Base-by-base conservation (phyloP, 805 yeast species). In the Saccharomyces jurei region DNA sequence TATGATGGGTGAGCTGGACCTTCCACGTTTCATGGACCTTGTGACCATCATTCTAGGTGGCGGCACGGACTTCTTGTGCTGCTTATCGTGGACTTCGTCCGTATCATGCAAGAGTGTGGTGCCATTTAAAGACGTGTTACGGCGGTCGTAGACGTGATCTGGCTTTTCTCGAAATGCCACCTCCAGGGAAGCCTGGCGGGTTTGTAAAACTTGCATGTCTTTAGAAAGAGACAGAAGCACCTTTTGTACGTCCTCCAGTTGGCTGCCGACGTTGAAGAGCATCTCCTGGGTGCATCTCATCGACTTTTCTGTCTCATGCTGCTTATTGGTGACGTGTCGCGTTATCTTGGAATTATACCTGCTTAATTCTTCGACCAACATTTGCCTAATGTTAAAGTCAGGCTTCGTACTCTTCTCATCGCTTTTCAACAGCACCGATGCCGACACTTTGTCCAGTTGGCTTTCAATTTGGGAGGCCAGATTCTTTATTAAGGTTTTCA, bases 221-320 rank as follows among this genome's bases (percentile, higher is more conserved):
- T 51, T 55, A 2, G 67, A 64, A 50, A 63, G 51, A 10, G 62
- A 56, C 3, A 48, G 46, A 49, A 64, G 44, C 10, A 62, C 59
- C 13, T 58, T 53, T 27, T 59, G 63, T 1, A 61, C 46, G 30
- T 58, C 58, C 31, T 63, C 63, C 52, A 63, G 51, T 28, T 63
- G 66, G 30, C 50, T 53, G 26, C 52, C 46, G 27, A 57, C 44
- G 48, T 51, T 54, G 29, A 51, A 52, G 32, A 51, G 41, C 41
- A 51, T 51, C 25, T 52, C 55, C 27, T 60, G 61, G 50, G 22
- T 51, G 56, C 13, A 27, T 36, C 27, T 36, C 44, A 36, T 36
- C 44, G 44, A 36, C 44, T 36, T 36, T 21, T 36, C 44, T 2
- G 44, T 36, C 44, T 36, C 44, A 36, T 36, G 44, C 44, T 36